Evolutionary conservation across 2,329 filamentous ascomycete genomes (phyloP), one percentile per base, ranked within the genome.

Genomic region (Pseudovirgaria hyperparasitica): DNA sequence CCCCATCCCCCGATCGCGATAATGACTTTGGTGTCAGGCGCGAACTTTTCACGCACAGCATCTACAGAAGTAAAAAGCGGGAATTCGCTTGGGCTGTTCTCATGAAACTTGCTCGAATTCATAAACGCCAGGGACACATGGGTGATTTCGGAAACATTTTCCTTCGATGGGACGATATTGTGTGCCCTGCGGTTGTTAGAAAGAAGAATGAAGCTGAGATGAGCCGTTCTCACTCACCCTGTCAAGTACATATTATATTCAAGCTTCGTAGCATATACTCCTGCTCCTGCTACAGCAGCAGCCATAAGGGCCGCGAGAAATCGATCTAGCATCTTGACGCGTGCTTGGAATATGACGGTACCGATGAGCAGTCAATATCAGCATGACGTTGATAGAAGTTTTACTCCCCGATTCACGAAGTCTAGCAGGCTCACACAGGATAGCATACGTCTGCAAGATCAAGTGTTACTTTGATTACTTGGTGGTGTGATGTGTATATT

Each of bases 1-100:
- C 76, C 77, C 78, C 79, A 85, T 27, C 78, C 79, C 8, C 79
- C 79, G 35, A 85, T 71, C 12, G 79, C 76, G 19, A 84, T 63
- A 56, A 77, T 65, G 13, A 84, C 52, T 38, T 77, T 74, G 12
- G 74, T 73, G 15, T 58, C 58, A 0, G 62, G 45, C 9, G 58
- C 45, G 29, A 72, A 76, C 12, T 69, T n/a, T n/a, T n/a, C n/a
- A 4, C 45, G 35, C 1, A 39, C 37, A n/a, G 40, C 34, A 8
- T 38, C 31, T 2, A 50, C 32, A 0, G 38, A 37, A 2, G 44
- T 48, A 19, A 48, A 51, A 1, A 50, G 27, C 6, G 45, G 41
- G 40, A 41, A 50, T 5, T 36, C 28, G 5, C 19, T 25, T 16
- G 34, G 40, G 10, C 36, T 14, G 1, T 32, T 37, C 2, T 40